Evolutionary conservation across 352 stramenopile genomes (phyloP), one percentile per base, ranked within the genome.

Genomic region (Saprolegnia diclina): DNA sequence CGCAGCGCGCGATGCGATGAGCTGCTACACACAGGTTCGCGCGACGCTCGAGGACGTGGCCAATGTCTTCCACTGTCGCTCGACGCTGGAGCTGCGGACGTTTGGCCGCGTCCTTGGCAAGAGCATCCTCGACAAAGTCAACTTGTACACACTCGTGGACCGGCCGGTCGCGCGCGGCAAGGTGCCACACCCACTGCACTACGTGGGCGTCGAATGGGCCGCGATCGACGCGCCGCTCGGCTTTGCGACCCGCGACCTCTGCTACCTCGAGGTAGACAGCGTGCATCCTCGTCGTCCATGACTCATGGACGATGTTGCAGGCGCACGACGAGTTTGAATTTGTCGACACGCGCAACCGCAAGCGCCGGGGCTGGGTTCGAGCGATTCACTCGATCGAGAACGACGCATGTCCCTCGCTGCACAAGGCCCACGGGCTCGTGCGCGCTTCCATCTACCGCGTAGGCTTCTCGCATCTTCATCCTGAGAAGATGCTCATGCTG

Each of bases 241-340:
- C 4, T 69, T 69, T 45, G 63, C 63, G 11, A 14, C 38, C 18
- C 48, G 63, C 5, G 63, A 69, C 38, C n/a, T 61, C 13, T 26
- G 24, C 19, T 69, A 62, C 63, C n/a, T 69, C 11, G 63, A 69
- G 52, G 52, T 59, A 59, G 13, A 29, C 2, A 54, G n/a, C 4
- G 16, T 59, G 52, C 24, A 48, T n/a, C 1, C 7, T 57, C 52
- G 7, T 16, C 16, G 52, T 16, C 22, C 22, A 38, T 57, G 35
- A 59, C 35, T 59, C 11, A 59, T 59, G 42, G 38, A 45, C 29
- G 29, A 35, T 6, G 10, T 9, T 66, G 57, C 53, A 59, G 52
- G 52, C 52, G 3, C 63, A 69, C 5, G 63, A 69, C 26, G 63
- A 69, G 37, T 69, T 69, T 69, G 13, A 37, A 7, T 69, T 69